Base-by-base conservation (phyloP, 148 eudicot species). In the Rhododendron molle region DNA sequence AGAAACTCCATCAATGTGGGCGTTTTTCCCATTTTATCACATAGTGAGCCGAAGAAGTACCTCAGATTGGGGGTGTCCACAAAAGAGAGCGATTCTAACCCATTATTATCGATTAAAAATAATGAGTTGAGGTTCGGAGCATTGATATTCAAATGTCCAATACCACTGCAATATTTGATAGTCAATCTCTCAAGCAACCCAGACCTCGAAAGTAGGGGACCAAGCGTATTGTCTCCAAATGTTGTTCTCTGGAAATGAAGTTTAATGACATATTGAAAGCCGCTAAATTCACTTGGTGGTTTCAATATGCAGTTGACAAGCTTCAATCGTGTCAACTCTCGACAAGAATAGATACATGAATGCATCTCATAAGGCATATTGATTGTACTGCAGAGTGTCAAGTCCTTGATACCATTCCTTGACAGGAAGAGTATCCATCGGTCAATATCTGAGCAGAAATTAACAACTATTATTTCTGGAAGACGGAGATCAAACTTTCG, bases 341-440 rank as follows among this genome's bases (percentile, higher is more conserved):
- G 81, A 78, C 81, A 78, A 80, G 65, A 80, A 28, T 28, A 80
- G 32, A 80, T 32, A 80, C n/a, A 80, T 0, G 82, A 80, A 50
- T 54, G 82, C 40, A 80, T 16, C 12, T 49, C 18, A 80, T 80
- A 52, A 18, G 83, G 67, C 3, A 30, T 9, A 7, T 16, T 3
- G 18, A 2, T 5, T 80, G 83, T 26, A 52, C 26, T 52, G 10
- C 30, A 2, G 5, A 80, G 65, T 7, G 82, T 80, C 14, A 80
- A 36, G 10, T 52, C 82, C 38, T 50, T 50, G 65, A 80, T 32
- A 80, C 82, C 82, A 80, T 80, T 80, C n/a, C 43, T 80, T 2
- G 82, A 49, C 28, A 50, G n/a, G 62, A 50, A 49, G 10, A 50
- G 65, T 7, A 80, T 26, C 65, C 82, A 80, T 13, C 5, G 65